Conservation (phyloP, 2,329 filamentous ascomycete genomes). For the Aspergillus transmontanensis region DNA sequence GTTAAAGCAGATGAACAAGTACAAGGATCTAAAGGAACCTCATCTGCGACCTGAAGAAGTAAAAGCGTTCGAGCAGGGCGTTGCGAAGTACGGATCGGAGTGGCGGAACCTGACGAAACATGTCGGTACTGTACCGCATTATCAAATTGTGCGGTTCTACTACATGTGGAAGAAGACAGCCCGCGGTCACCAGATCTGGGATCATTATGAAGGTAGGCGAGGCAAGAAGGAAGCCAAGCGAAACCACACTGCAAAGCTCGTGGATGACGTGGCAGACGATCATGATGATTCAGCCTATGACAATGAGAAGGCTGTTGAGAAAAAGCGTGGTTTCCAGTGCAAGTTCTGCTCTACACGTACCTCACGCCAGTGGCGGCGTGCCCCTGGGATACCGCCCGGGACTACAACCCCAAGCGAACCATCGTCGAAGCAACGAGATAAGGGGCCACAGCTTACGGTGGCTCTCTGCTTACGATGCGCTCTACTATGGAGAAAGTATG, state of each 20-base stretch:
- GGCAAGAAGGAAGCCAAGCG: conserved; percentile 81
- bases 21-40: conserved; percentile 79
- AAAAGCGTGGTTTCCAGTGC: conserved; percentile 85
- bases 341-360: conserved; percentile 84
- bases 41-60: conserved; percentile 75
- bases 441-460: conserved; percentile 71
- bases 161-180: conserved; percentile 98
- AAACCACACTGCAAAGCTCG: conserved; percentile 69
- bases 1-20: conserved; percentile 68
- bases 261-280: conserved; percentile 90
- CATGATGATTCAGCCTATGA: conserved; percentile 96
- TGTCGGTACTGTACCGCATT: conserved; percentile 74
- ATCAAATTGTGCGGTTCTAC: conserved; percentile 86
- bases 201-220: conserved; percentile 81
- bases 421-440: conserved; percentile 73
- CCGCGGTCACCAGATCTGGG: conserved; percentile 85
- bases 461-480: conserved; percentile 90
- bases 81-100: conserved; percentile 88
- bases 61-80: conserved; percentile 89
- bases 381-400: conserved; percentile 74
- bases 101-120: conserved; percentile 80
- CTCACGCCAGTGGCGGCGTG: conserved; percentile 89
- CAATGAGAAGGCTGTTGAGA: conserved; percentile 74
- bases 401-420: conserved; percentile 68
- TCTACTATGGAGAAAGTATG: conserved; percentile 92